Percentiles rank a stretch among this genome's conserved stretches.
phyloP scores from a whole-genome alignment of 179 eudicot genomes.

The Corrigiola litoralis region DNA sequence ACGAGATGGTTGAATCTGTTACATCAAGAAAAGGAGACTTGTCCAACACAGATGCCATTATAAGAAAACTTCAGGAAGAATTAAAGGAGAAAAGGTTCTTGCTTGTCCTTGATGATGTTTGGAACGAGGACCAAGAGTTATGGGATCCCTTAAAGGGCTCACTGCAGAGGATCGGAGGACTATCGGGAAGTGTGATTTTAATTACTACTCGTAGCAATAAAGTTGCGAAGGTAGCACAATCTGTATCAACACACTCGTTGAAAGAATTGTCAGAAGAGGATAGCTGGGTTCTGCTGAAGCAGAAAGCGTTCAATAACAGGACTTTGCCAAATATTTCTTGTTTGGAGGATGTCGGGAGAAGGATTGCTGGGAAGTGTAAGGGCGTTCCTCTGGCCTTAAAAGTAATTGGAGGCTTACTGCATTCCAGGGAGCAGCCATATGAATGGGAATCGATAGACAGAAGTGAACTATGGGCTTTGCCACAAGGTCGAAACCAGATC shows the following conservation, averaged over 20 bases:
- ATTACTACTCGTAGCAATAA: conserved; percentile 22
- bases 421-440: neutral
- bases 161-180: conserved; percentile 10
- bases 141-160: conserved; percentile 15
- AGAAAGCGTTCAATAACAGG: neutral
- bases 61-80: conserved; percentile 6
- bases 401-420: conserved; percentile 11
- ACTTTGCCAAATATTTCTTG: neutral
- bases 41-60: conserved; percentile 10
- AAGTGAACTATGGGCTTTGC: conserved; percentile 24
- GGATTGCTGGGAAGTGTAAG: conserved; percentile 17
- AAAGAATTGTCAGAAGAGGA: conserved; percentile 3
- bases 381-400: conserved; percentile 26
- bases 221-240: conserved; percentile 4
- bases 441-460: conserved; percentile 19
- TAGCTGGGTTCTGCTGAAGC: conserved; percentile 11
- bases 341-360: conserved; percentile 14
- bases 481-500: neutral
- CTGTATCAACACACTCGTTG: neutral
- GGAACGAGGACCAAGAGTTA: conserved; percentile 7
- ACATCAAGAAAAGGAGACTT: conserved; percentile 6
- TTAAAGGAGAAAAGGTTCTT: conserved; percentile 13
- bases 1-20: conserved; percentile 19
- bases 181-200: conserved; percentile 15
- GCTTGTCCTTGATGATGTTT: conserved; percentile 36